These are phyloP conservation scores for Tremella mesenterica DNA, from an alignment of 768 basidiomycete genomes.

Conservation along the genomic window DNA sequence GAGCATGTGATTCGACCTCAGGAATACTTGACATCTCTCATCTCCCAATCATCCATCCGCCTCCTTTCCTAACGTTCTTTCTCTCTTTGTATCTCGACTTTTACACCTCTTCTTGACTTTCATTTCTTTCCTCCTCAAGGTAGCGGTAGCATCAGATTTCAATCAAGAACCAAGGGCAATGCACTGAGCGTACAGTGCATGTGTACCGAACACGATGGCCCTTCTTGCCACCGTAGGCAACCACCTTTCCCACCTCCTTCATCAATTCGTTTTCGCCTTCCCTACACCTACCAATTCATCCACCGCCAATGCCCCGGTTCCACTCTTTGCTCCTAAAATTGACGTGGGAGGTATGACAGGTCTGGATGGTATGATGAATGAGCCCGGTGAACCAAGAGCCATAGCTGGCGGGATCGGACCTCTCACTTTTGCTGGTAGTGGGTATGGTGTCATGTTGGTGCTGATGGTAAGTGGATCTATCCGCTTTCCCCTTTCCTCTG, in stretches of 20 bases:
- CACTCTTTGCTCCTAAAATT: neutral
- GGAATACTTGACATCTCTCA: too few relatives aligned
- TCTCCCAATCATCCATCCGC: too few relatives aligned
- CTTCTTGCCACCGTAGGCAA: conserved; percentile 23
- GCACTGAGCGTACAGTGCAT: neutral
- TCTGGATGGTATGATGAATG: conserved; percentile 11
- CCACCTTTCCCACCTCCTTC: conserved; percentile 25
- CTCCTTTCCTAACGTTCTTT: too few relatives aligned
- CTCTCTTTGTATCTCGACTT: too few relatives aligned
- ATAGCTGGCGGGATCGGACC: conserved; percentile 35
- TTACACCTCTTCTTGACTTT: too few relatives aligned
- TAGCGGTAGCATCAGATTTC: too few relatives aligned
- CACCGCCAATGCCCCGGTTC: too few relatives aligned
- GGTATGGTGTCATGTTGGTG: conserved; percentile 37
- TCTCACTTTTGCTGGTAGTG: conserved; percentile 32
- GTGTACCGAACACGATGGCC: conserved; percentile 12
- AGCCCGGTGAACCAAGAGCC: conserved; percentile 35
- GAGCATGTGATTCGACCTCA: too few relatives aligned
- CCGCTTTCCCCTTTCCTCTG: neutral
- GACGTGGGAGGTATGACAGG: neutral
- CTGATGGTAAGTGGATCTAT: conserved; percentile 27
- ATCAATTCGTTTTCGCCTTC: conserved; percentile 33
- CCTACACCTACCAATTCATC: conserved; percentile 20
- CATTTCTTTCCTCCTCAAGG: too few relatives aligned
- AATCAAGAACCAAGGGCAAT: neutral